These are phyloP conservation scores for Psilocybe azurescens DNA, from an alignment of 768 basidiomycete species.

Conservation along the genomic window DNA sequence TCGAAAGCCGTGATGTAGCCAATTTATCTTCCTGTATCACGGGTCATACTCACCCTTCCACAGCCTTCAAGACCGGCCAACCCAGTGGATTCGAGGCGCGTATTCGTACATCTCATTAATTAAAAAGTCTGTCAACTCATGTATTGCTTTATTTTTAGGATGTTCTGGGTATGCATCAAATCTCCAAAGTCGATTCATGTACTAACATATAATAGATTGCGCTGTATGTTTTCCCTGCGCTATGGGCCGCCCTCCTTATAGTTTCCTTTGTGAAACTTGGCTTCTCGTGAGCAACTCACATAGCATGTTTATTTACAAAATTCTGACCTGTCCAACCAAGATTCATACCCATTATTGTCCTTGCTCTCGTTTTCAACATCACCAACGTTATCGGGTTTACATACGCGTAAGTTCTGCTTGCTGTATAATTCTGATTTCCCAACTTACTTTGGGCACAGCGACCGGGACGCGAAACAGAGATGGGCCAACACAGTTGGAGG, in stretches of 20 bases:
- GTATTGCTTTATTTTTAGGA: slow-evolving; percentile 49
- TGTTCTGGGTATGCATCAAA: slow-evolving; percentile 80
- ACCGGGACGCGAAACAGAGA: slow-evolving; percentile 90
- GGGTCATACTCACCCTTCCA: slow-evolving; percentile 3
- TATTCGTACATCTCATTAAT: slow-evolving; percentile 2
- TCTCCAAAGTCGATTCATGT: not conserved
- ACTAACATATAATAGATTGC: slow-evolving; percentile 60
- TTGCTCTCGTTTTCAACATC: slow-evolving; percentile 95
- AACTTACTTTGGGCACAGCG: slow-evolving; percentile 46
- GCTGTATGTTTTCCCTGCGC: slow-evolving; percentile 85
- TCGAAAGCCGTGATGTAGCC: slow-evolving; percentile 93
- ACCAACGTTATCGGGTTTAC: slow-evolving; percentile 98
- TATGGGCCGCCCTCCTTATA: slow-evolving; percentile 88
- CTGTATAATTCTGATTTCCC: not conserved
- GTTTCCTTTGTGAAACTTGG: slow-evolving; percentile 90
- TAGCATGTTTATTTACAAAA: not conserved
- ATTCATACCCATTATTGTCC: slow-evolving; percentile 91
- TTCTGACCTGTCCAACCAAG: slow-evolving; percentile 42
- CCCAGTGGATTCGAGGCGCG: slow-evolving; percentile 84
- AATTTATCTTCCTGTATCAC: not conserved
- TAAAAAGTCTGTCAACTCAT: slow-evolving; percentile 3
- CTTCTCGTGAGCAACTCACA: slow-evolving; percentile 63
- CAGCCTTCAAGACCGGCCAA: slow-evolving; percentile 91
- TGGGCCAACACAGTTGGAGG: slow-evolving; percentile 85
- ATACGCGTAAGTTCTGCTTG: slow-evolving; percentile 69